These are phyloP conservation scores for Verticillium zaregamsianum DNA, from an alignment of 2,329 filamentous ascomycete species.

Conservation along the genomic window DNA sequence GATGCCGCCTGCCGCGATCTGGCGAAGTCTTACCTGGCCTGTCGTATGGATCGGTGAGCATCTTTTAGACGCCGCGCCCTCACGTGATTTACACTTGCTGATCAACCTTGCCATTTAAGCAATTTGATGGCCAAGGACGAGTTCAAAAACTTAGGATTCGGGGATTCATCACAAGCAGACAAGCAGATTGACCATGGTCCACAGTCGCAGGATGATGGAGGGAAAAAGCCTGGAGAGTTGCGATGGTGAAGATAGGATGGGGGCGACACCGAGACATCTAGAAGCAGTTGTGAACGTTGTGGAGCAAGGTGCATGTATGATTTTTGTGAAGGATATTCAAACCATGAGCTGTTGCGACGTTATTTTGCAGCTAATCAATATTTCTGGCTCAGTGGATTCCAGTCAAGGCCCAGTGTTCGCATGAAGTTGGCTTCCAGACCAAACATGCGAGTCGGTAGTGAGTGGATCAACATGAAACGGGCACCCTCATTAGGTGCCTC, in stretches of 20 bases:
- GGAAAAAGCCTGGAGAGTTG: slow-evolving; percentile 7
- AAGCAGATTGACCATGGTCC: slow-evolving; percentile 11
- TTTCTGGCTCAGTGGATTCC: too few species aligned
- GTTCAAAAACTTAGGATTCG: slow-evolving; percentile 87
- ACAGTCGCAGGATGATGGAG: slow-evolving; percentile 20
- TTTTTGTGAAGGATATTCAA: too few species aligned
- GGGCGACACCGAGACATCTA: too few species aligned
- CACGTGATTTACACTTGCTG: neutral
- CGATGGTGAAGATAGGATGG: neutral
- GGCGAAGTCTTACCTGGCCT: slow-evolving; percentile 84
- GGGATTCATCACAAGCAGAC: slow-evolving; percentile 20
- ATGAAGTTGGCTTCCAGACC: too few species aligned
- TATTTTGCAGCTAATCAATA: too few species aligned
- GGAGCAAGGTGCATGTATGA: too few species aligned
- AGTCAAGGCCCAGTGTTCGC: too few species aligned
- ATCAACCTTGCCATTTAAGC: slow-evolving; percentile 35
- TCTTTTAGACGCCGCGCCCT: neutral
- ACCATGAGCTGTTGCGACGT: too few species aligned
- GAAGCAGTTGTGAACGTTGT: too few species aligned
- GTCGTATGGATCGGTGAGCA: slow-evolving; percentile 88
- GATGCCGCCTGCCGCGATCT: slow-evolving; percentile 79
- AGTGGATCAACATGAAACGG: too few species aligned
- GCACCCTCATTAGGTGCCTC: neutral
- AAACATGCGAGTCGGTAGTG: too few species aligned
- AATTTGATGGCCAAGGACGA: slow-evolving; percentile 96